Percentiles rank a stretch among this genome's conserved stretches.
Evolutionary conservation across 208 protist genomes (phyloP).

Genomic region (Blastocrithidia nonstop): DNA sequence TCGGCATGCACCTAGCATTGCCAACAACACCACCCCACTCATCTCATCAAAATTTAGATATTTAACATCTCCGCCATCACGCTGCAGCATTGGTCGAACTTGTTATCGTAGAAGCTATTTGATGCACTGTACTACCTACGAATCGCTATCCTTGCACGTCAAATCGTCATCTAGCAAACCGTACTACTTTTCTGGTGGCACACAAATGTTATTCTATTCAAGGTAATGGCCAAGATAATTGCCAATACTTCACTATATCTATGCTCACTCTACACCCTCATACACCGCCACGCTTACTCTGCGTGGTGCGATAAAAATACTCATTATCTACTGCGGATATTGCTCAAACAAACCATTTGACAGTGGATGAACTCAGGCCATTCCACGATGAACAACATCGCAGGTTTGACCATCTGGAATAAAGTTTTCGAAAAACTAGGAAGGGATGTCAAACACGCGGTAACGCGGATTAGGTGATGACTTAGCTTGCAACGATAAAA

Average conservation of each 20-base stretch:
- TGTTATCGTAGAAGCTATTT: constrained; percentile 87
- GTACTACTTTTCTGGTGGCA: constrained; percentile 61
- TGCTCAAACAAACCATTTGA: constrained; percentile 79
- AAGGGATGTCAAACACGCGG: constrained; percentile 56
- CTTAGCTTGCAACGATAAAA: constrained; percentile 61
- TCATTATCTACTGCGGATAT: constrained; percentile 66
- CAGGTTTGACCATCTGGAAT: constrained; percentile 61
- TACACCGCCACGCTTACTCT: constrained; percentile 63
- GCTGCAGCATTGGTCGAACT: constrained; percentile 86
- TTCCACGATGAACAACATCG: constrained; percentile 69
- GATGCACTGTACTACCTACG: constrained; percentile 84
- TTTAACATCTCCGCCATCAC: constrained; percentile 86
- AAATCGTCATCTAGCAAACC: constrained; percentile 76
- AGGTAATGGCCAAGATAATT: constrained; percentile 82
- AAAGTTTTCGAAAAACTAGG: constrained; percentile 59
- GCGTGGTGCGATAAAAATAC: constrained; percentile 67
- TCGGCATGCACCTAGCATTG: constrained; percentile 83
- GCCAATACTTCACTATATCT: constrained; percentile 76
- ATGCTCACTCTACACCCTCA: constrained; percentile 46
- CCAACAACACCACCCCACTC: constrained; percentile 77
- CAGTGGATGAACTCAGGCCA: constrained; percentile 77
- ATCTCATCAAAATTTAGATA: constrained; percentile 73
- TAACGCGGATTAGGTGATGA: constrained; percentile 79
- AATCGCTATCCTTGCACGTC: constrained; percentile 35
- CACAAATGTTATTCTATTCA: constrained; percentile 47